A percentile compares a stretch with the other conserved stretches of the same genome.
phyloP scores from a whole-genome alignment of 2,329 filamentous ascomycete species.

The Shiraia bambusicola region DNA sequence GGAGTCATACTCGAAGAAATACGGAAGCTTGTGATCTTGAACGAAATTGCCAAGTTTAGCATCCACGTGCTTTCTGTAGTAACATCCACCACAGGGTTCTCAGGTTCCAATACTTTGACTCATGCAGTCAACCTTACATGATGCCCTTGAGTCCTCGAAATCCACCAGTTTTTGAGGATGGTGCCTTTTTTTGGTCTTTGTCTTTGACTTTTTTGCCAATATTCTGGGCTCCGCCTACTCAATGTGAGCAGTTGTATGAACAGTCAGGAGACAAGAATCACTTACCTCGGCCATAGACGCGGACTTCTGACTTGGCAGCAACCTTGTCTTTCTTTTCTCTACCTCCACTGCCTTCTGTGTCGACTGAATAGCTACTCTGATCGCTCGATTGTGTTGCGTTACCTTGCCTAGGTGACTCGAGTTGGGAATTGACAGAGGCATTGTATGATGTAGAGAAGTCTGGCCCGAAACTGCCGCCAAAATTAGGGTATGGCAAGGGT shows the following conservation, averaged over 20 bases:
- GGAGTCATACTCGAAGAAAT: too few relatives aligned
- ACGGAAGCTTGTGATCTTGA: too few relatives aligned
- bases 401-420: slow-evolving; percentile 18
- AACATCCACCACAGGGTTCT: too few relatives aligned
- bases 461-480: slow-evolving; percentile 26
- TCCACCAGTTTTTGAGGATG: slow-evolving; percentile 42
- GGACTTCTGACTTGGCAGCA: slow-evolving; percentile 51
- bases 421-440: slow-evolving; percentile 32
- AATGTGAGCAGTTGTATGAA: slow-evolving; percentile 36
- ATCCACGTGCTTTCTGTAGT: too few relatives aligned
- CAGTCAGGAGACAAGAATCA: slow-evolving; percentile 8
- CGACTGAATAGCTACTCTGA: slow-evolving; percentile 46
- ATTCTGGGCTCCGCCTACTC: slow-evolving; percentile 55
- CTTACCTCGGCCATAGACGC: slow-evolving; percentile 59
- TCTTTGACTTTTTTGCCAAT: slow-evolving; percentile 57
- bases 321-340: slow-evolving; percentile 48
- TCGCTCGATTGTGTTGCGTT: slow-evolving; percentile 33
- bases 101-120: neutral
- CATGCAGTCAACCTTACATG: slow-evolving; percentile 25
- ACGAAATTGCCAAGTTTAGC: too few relatives aligned
- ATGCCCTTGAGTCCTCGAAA: slow-evolving; percentile 46
- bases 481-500: slow-evolving; percentile 24
- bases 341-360: slow-evolving; percentile 39
- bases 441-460: slow-evolving; percentile 36
- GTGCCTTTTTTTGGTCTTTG: slow-evolving; percentile 49